Base-by-base conservation (phyloP, 2,329 filamentous ascomycete species). In the Pyrenochaeta sp. region DNA sequence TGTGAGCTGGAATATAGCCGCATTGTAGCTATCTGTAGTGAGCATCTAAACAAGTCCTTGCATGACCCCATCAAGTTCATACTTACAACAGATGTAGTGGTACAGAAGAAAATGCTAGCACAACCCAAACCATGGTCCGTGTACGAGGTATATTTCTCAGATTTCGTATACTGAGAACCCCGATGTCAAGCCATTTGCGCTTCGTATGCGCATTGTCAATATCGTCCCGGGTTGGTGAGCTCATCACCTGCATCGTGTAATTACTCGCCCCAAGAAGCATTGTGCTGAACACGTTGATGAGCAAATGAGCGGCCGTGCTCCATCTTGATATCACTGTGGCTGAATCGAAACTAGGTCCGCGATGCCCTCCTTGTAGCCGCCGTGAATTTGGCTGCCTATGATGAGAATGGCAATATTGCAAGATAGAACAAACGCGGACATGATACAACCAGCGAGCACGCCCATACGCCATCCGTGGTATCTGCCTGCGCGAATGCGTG, bases 281-380 rank as follows among this genome's bases (percentile, higher is more conserved):
- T 1, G 61, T 62, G 23, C 73, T 74, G 18, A 79, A 56, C 0
- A 67, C 51, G 60, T 82, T 82, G 53, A 83, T 75, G 1, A 72
- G 36, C n/a, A 81, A 51, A 55, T 82, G 79, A 0, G 77, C 21
- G n/a, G 14, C 11, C 1, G 44, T 48, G 23, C 41, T 53, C 41
- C 44, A 47, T 22, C 38, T 18, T 3, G 43, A 36, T 3, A 58
- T 42, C 1, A n/a, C n/a, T n/a, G 30, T 18, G 4, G 13, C 13
- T 3, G 22, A 35, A 4, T 27, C 8, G 10, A n/a, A 3, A 40
- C 28, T 1, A 54, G 9, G 1, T 43, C 22, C 1, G 36, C 20
- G 4, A 52, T 35, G 2, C 50, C 47, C 4, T 35, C 17, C 9
- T 38, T 21, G 20, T 26, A 41, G 0, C 21, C 45, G 9, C 6